Evolutionary conservation across 345 rosid species (phyloP).

Genomic region (Citrus mangshanensis): DNA sequence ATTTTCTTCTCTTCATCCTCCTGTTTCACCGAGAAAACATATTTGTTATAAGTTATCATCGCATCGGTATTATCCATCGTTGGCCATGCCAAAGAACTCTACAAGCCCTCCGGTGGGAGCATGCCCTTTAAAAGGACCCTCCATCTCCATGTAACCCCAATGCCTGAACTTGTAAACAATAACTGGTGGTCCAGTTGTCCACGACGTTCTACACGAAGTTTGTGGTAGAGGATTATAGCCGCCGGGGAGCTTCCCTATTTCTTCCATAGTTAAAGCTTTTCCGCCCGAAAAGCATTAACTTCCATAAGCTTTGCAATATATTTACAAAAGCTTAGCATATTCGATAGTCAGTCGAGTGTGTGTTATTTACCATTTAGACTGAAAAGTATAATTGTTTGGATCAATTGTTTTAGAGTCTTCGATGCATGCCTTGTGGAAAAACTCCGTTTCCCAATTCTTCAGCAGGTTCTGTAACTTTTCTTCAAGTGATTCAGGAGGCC

Average conservation of each 20-base stretch:
- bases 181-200: conserved; percentile 38
- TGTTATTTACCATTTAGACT: conserved; percentile 39
- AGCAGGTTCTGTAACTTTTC: conserved; percentile 61
- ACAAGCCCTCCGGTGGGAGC: conserved; percentile 51
- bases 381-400: conserved; percentile 29
- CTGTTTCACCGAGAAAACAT: conserved; percentile 6
- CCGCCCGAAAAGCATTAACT: conserved; percentile 34
- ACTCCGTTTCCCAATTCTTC: conserved; percentile 70
- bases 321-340: too few species aligned
- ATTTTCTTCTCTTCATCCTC: conserved; percentile 46
- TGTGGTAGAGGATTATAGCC: conserved; percentile 52
- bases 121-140: conserved; percentile 63
- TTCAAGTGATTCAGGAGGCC: conserved; percentile 59
- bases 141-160: conserved; percentile 70
- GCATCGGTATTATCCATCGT: too few species aligned
- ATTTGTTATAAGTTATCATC: not conserved
- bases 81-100: conserved; percentile 30
- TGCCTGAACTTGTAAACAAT: conserved; percentile 68
- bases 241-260: conserved; percentile 41
- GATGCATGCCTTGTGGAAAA: conserved; percentile 37
- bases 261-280: conserved; percentile 37
- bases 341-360: too few species aligned
- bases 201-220: conserved; percentile 20
- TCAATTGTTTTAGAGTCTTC: conserved; percentile 39
- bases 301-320: too few species aligned